These are phyloP conservation scores for Pythium oligandrum DNA, from an alignment of 352 stramenopile species.

Conservation along the genomic window DNA sequence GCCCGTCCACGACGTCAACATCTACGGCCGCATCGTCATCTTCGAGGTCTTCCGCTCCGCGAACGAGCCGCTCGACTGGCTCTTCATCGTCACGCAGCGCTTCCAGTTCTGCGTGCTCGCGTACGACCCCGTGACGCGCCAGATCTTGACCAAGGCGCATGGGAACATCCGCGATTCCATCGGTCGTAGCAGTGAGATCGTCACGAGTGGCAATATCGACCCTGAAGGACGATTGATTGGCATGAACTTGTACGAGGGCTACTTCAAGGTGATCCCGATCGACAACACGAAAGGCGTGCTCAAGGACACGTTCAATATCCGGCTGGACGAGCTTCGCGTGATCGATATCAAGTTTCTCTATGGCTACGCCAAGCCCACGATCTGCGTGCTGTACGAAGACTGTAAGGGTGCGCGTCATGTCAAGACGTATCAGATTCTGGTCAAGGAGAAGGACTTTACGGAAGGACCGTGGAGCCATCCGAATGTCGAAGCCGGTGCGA, in stretches of 20 bases:
- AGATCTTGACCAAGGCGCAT: constrained; percentile 83
- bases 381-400: constrained; percentile 92
- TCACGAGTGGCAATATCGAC: constrained; percentile 87
- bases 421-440: constrained; percentile 89
- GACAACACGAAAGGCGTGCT: constrained; percentile 73
- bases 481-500: constrained; percentile 86
- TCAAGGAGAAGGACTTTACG: constrained; percentile 88
- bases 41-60: constrained; percentile 80
- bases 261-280: constrained; percentile 90
- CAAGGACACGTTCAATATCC: constrained; percentile 90
- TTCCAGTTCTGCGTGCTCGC: constrained; percentile 89
- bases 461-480: constrained; percentile 86
- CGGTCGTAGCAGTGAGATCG: constrained; percentile 83
- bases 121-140: constrained; percentile 63
- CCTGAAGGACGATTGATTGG: constrained; percentile 81
- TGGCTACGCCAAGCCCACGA: constrained; percentile 83
- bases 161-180: constrained; percentile 84
- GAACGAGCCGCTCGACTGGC: constrained; percentile 75
- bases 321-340: constrained; percentile 89
- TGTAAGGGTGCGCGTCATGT: constrained; percentile 86
- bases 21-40: constrained; percentile 87
- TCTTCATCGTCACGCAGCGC: constrained; percentile 87
- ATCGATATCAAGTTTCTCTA: constrained; percentile 93
- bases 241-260: constrained; percentile 90
- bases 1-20: constrained; percentile 77